Evolutionary conservation across 371 early-diverging fungal genomes (phyloP).

Genomic region (Apophysomyces variabilis): DNA sequence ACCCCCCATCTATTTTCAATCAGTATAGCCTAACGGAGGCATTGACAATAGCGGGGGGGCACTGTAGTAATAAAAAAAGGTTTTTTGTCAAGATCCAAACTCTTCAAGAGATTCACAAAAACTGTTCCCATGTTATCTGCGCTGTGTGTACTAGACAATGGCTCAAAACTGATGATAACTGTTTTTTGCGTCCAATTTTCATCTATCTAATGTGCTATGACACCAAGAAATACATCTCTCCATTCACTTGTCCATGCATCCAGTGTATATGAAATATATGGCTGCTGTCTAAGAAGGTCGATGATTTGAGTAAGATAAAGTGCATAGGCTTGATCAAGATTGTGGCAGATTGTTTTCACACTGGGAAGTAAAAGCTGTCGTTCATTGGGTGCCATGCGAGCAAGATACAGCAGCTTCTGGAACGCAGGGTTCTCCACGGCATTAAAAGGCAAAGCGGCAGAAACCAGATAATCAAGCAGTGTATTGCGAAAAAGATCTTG

Average conservation of each 20-base stretch:
- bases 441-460: no score
- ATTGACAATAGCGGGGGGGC: no score
- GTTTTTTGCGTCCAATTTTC: conserved; percentile 21
- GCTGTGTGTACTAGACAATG: no score
- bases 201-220: conserved; percentile 33
- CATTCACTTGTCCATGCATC: conserved; percentile 30
- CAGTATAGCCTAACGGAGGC: no score
- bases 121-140: no score
- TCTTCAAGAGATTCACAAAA: no score
- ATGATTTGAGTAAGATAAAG: not conserved
- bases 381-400: not conserved
- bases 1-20: no score
- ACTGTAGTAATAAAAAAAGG: no score
- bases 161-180: conserved; percentile 24
- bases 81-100: no score
- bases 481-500: no score
- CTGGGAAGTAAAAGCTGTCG: not conserved
- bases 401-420: not conserved
- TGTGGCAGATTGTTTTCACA: not conserved
- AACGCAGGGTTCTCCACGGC: not conserved
- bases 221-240: conserved; percentile 18
- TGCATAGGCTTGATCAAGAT: not conserved
- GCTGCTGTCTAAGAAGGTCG: not conserved
- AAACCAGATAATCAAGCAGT: no score
- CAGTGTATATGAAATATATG: conserved; percentile 18